Evolutionary conservation across 495 filamentous ascomycete species (phyloP).

Genomic region (Penicillium canescens): DNA sequence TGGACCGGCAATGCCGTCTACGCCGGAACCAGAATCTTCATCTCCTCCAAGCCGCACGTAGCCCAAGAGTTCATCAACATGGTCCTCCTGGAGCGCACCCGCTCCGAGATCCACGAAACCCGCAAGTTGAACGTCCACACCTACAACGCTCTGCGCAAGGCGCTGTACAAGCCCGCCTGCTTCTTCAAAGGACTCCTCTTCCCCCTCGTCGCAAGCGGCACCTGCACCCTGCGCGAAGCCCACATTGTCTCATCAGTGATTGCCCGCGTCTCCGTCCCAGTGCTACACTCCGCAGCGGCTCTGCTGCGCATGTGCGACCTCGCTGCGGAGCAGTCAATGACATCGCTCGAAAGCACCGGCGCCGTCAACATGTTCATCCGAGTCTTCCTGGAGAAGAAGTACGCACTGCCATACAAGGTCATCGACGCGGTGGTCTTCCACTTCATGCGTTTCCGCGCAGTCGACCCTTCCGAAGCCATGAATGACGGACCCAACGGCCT

Average conservation of each 20-base stretch:
- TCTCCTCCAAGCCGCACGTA: slow-evolving; percentile 72
- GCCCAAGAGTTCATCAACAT: slow-evolving; percentile 79
- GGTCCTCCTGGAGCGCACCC: slow-evolving; percentile 82
- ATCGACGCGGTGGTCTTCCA: slow-evolving; percentile 95
- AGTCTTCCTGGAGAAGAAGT: slow-evolving; percentile 91
- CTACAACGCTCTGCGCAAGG: slow-evolving; percentile 89
- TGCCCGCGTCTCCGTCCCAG: slow-evolving; percentile 75
- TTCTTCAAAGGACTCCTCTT: slow-evolving; percentile 98
- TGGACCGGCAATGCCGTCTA: slow-evolving; percentile 90
- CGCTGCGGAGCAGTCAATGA: slow-evolving; percentile 78
- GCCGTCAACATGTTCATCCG: slow-evolving; percentile 93
- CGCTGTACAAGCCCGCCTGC: slow-evolving; percentile 90
- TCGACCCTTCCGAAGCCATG: slow-evolving; percentile 47
- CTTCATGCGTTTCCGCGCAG: slow-evolving; percentile 81
- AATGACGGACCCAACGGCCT: slow-evolving; percentile 38
- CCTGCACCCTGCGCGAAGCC: slow-evolving; percentile 86
- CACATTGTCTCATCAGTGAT: slow-evolving; percentile 85
- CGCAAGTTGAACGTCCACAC: slow-evolving; percentile 95
- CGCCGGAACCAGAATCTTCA: slow-evolving; percentile 85
- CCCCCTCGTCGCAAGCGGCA: slow-evolving; percentile 73
- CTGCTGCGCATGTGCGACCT: slow-evolving; percentile 91
- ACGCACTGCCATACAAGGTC: slow-evolving; percentile 92
- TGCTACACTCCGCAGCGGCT: slow-evolving; percentile 89
- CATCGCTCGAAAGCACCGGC: slow-evolving; percentile 72
- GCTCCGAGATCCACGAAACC: slow-evolving; percentile 81